Conservation (phyloP, 176 grass and related monocot species). For the Hsuehochloa calcarea region DNA sequence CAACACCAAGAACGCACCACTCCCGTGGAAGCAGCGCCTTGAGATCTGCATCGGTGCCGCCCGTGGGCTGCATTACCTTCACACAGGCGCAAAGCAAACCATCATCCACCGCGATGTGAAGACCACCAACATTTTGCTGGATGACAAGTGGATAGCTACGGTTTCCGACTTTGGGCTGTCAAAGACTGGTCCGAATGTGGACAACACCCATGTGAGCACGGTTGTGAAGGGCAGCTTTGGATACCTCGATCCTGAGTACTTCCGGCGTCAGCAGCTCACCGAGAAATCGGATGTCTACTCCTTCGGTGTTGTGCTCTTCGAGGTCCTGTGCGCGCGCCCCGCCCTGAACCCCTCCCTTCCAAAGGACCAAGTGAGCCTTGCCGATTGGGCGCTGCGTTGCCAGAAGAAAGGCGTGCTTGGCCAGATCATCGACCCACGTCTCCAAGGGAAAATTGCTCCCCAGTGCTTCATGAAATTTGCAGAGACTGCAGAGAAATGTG, state of each 20-base stretch:
- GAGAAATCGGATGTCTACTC: conserved; percentile 86
- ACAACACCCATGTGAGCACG: conserved; percentile 69
- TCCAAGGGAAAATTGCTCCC: conserved; percentile 56
- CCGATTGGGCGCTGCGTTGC: conserved; percentile 67
- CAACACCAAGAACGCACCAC: conserved; percentile 43
- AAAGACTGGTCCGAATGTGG: conserved; percentile 44
- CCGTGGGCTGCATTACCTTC: conserved; percentile 62
- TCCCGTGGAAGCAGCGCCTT: conserved; percentile 69
- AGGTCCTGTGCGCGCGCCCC: conserved; percentile 59
- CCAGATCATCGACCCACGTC: conserved; percentile 56
- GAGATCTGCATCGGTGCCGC: conserved; percentile 77
- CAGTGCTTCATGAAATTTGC: conserved; percentile 62
- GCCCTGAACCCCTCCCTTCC: conserved; percentile 41
- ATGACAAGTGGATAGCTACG: conserved; percentile 72
- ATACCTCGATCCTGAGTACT: conserved; percentile 82
- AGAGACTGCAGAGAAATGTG: conserved; percentile 58
- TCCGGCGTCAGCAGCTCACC: conserved; percentile 54
- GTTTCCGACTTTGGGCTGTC: conserved; percentile 76
- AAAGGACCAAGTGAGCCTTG: conserved; percentile 69
- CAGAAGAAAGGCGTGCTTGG: conserved; percentile 59
- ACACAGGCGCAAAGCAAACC: conserved; percentile 60
- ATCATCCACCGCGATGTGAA: conserved; percentile 83
- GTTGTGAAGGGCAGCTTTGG: conserved; percentile 77
- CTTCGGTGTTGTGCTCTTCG: conserved; percentile 74
- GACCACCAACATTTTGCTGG: conserved; percentile 68